These are phyloP conservation scores for Sporormia fimetaria DNA, from an alignment of 495 filamentous ascomycete species.

Conservation along the genomic window DNA sequence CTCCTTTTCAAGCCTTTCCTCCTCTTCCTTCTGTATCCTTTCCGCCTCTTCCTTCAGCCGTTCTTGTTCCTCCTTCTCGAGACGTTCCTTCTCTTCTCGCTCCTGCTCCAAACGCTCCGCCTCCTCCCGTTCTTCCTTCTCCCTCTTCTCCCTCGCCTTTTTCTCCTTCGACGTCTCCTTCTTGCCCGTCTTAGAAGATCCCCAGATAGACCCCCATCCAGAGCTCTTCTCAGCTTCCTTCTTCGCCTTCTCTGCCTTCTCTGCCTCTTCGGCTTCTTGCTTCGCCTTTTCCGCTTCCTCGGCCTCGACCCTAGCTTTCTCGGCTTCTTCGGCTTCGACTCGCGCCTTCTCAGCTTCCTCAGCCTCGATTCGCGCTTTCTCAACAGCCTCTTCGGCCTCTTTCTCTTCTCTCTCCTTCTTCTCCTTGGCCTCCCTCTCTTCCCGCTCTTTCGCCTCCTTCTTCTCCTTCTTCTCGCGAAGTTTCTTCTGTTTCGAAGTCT, in stretches of 20 bases:
- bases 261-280: constrained; percentile 1
- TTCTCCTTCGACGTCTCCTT: constrained; percentile 4
- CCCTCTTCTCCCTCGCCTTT: background rate
- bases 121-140: constrained; percentile 1
- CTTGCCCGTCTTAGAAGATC: too few relatives aligned
- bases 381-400: constrained; percentile 26
- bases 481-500: constrained; percentile 5
- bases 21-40: too few relatives aligned
- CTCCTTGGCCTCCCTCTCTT: constrained; percentile 10
- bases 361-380: constrained; percentile 1
- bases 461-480: constrained; percentile 6
- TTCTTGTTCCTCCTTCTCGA: constrained; percentile 1
- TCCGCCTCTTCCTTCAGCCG: too few relatives aligned
- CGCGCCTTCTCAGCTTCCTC: constrained; percentile 1
- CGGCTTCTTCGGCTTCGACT: constrained; percentile 10
- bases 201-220: background rate
- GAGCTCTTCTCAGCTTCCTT: background rate
- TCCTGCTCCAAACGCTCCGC: constrained; percentile 1
- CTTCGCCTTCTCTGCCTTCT: background rate
- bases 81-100: background rate
- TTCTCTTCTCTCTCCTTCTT: constrained; percentile 9
- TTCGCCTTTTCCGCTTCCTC: background rate
- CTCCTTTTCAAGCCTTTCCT: background rate
- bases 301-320: background rate
- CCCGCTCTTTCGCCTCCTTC: constrained; percentile 2